Evolutionary conservation across 2,329 filamentous ascomycete species (phyloP), one percentile per base, ranked within the genome.

Genomic region (Sclerotinia glacialis): DNA sequence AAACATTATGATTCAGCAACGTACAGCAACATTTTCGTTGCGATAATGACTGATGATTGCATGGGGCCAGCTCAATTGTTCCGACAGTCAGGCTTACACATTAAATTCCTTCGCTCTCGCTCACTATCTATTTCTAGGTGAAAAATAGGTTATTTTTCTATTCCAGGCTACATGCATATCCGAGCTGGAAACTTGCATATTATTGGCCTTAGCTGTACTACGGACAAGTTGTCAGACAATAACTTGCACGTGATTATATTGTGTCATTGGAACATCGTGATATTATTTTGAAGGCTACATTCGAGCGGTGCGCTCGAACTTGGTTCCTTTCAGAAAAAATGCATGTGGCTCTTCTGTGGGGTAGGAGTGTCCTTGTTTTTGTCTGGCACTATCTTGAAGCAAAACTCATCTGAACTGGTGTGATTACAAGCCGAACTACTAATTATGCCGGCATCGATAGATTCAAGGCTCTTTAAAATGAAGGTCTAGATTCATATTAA

Each of bases 131-230:
- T 49, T 61, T 21, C 14, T 40, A 60, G 37, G 44, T 26, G 44
- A 37, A 49, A 14, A 37, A 3, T 37, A 12, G 8, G 5, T 37
- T 37, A 40, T n/a, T 9, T 49, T 23, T 49, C 12, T 37, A 61
- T 37, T 18, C 58, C 23, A 61, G 58, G 58, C 28, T 61, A 18
- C 26, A 49, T 61, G 58, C 58, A 49, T 61, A 61, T 49, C 58
- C 44, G 58, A 61, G 58, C 46, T 49, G 58, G 58, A 61, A 49
- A 12, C 58, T 26, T 61, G 58, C 58, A 61, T 61, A 61, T 26
- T 49, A 61, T 61, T 61, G 31, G n/a, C 58, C 28, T 61, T 42
- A 26, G 28, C 16, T 9, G 31, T 49, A 16, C n/a, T 50, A 61
- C 44, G 18, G n/a, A 26, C 16, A 47, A 40, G 14, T 37, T 49